These are phyloP conservation scores for Podospora pseudopauciseta DNA, from an alignment of 495 filamentous ascomycete genomes.

Conservation along the genomic window DNA sequence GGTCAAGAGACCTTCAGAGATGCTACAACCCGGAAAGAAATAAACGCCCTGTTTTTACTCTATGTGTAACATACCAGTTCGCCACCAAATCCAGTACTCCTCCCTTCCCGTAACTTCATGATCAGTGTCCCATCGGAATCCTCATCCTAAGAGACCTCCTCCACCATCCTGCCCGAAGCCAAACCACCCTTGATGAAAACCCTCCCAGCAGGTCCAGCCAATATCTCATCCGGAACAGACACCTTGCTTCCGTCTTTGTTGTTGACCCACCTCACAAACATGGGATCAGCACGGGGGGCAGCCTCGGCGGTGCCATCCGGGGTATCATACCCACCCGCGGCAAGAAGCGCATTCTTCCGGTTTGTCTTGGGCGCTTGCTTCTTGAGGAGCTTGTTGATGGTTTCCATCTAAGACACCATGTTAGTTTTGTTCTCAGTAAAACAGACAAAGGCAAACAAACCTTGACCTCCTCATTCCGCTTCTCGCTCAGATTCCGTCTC, in stretches of 20 bases:
- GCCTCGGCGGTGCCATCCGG: constrained; percentile 39
- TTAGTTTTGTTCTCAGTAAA: neutral
- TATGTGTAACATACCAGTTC: neutral
- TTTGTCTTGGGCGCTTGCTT: constrained; percentile 88
- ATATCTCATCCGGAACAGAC: constrained; percentile 78
- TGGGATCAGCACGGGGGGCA: constrained; percentile 54
- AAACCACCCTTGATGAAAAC: constrained; percentile 47
- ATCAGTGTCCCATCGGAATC: neutral
- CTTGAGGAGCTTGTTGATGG: constrained; percentile 93
- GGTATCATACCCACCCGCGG: constrained; percentile 50
- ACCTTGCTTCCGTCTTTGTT: constrained; percentile 63
- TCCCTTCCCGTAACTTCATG: neutral
- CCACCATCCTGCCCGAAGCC: constrained; percentile 38
- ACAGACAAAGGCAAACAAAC: constrained; percentile 39
- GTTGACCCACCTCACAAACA: constrained; percentile 77
- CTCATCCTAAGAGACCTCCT: constrained; percentile 33
- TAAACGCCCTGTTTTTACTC: neutral
- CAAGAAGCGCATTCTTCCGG: constrained; percentile 39
- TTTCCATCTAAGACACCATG: constrained; percentile 69
- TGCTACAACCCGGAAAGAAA: neutral
- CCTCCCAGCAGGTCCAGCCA: constrained; percentile 63
- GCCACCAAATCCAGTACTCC: neutral
- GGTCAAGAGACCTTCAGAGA: neutral
- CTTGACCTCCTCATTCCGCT: constrained; percentile 98
- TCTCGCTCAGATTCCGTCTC: constrained; percentile 93